Evolutionary conservation across 306 rosid genomes (phyloP).

Genomic region (Quercus engelmannii): DNA sequence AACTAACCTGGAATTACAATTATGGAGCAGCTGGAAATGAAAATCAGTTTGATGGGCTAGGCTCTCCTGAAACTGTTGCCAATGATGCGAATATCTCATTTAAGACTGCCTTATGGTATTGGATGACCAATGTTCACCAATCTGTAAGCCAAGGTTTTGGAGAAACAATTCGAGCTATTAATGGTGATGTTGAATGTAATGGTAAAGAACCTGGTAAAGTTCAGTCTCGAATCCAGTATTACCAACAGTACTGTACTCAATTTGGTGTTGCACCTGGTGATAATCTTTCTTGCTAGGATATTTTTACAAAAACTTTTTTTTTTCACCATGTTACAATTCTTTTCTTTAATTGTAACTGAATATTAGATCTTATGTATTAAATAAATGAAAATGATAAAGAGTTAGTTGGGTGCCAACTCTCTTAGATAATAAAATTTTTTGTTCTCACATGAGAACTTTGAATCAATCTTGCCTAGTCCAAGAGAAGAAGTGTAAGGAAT

Average conservation of each 20-base stretch:
- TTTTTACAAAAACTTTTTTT: too few species aligned
- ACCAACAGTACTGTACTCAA: conserved; percentile 14
- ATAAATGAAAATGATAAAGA: too few species aligned
- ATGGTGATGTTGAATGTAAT: conserved; percentile 23
- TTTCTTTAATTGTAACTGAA: too few species aligned
- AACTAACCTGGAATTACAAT: conserved; percentile 13
- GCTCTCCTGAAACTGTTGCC: conserved; percentile 5
- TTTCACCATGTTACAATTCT: too few species aligned
- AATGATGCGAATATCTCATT: not conserved
- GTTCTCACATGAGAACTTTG: too few species aligned
- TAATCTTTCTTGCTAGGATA: conserved; percentile 23
- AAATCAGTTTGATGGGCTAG: not conserved
- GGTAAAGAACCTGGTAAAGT: not conserved
- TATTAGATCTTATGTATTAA: too few species aligned
- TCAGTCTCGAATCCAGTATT: conserved; percentile 20
- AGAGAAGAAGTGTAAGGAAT: too few species aligned
- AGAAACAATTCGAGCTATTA: conserved; percentile 23
- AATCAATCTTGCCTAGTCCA: too few species aligned
- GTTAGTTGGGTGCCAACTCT: too few species aligned
- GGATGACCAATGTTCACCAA: conserved; percentile 17
- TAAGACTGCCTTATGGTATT: conserved; percentile 23
- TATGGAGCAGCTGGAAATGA: conserved; percentile 7
- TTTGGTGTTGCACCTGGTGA: conserved; percentile 26
- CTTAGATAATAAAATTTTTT: too few species aligned
- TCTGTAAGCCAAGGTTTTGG: conserved; percentile 29